phyloP scores from a whole-genome alignment of 2,329 filamentous ascomycete genomes.

The Ploettnerulaceae sp. region DNA sequence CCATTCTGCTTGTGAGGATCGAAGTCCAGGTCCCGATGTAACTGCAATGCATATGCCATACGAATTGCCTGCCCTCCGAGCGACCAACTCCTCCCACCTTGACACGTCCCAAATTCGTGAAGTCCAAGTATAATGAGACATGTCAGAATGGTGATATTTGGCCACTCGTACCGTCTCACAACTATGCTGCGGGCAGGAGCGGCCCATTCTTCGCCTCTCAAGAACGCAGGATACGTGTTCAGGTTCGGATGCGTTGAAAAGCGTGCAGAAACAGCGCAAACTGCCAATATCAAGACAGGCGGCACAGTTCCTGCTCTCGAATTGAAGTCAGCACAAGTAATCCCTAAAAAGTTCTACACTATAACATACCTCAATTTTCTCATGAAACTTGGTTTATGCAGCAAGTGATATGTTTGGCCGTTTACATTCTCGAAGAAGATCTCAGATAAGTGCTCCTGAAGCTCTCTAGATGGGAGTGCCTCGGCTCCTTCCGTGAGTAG shows the following conservation, averaged over 20 bases:
- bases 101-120: slow-evolving; percentile 95
- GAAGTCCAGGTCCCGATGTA: slow-evolving; percentile 86
- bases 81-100: slow-evolving; percentile 93
- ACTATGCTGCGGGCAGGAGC: slow-evolving; percentile 82
- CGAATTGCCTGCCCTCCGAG: slow-evolving; percentile 90
- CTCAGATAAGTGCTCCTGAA: slow-evolving; percentile 90
- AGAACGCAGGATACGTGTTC: slow-evolving; percentile 65
- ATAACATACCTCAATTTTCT: slow-evolving; percentile 63
- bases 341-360: neutral
- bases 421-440: slow-evolving; percentile 96
- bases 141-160: slow-evolving; percentile 92
- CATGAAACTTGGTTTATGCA: slow-evolving; percentile 98
- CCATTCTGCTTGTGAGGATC: slow-evolving; percentile 65
- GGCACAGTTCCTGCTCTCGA: slow-evolving; percentile 70
- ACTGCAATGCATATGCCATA: slow-evolving; percentile 93
- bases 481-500: slow-evolving; percentile 78
- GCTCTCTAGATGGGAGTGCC: slow-evolving; percentile 74
- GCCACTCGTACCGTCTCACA: slow-evolving; percentile 82
- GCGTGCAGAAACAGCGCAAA: slow-evolving; percentile 91
- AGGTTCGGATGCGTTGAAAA: slow-evolving; percentile 87
- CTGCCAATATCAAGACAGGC: slow-evolving; percentile 85
- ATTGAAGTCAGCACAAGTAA: slow-evolving; percentile 16
- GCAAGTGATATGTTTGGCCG: slow-evolving; percentile 86
- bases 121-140: slow-evolving; percentile 83
- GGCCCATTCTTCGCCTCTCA: slow-evolving; percentile 90